These are phyloP conservation scores for Juglanconis sp. DNA, from an alignment of 2,329 filamentous ascomycete genomes.

Conservation along the genomic window DNA sequence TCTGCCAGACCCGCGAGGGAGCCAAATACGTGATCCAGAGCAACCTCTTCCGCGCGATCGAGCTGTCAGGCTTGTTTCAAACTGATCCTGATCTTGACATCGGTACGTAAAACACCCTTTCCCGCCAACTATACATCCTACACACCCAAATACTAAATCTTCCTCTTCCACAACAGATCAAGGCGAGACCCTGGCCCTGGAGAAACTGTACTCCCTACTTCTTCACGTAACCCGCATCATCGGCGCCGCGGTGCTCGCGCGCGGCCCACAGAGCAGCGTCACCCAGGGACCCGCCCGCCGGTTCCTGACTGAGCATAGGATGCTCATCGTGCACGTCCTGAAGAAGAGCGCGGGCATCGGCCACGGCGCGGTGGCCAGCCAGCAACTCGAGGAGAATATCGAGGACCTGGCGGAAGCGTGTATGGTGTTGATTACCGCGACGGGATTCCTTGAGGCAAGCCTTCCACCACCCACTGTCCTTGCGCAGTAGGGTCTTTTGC, in stretches of 20 bases:
- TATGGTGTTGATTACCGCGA: conserved; percentile 77
- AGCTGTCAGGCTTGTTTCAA: conserved; percentile 79
- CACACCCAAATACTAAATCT: conserved; percentile 10
- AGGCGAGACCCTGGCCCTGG: conserved; percentile 62
- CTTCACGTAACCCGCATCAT: conserved; percentile 78
- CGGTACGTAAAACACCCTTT: conserved; percentile 34
- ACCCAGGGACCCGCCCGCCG: conserved; percentile 62
- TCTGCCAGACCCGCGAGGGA: conserved; percentile 80
- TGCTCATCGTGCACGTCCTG: conserved; percentile 82
- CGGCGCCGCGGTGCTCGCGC: conserved; percentile 74
- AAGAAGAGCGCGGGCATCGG: conserved; percentile 80
- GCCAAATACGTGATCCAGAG: conserved; percentile 85
- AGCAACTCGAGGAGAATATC: conserved; percentile 56
- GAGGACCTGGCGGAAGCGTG: conserved; percentile 81
- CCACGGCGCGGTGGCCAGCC: conserved; percentile 19
- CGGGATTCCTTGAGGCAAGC: conserved; percentile 81
- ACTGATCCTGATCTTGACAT: conserved; percentile 91
- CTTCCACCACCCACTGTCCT: neutral
- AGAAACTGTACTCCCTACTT: conserved; percentile 81
- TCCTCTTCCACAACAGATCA: conserved; percentile 39
- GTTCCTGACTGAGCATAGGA: conserved; percentile 80
- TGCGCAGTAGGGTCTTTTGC: neutral
- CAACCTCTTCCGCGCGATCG: conserved; percentile 78
- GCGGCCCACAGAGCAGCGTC: conserved; percentile 83
- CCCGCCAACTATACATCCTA: neutral